Conservation (phyloP, 192 early-diverging fungal species). For the Coemansia sp. region DNA sequence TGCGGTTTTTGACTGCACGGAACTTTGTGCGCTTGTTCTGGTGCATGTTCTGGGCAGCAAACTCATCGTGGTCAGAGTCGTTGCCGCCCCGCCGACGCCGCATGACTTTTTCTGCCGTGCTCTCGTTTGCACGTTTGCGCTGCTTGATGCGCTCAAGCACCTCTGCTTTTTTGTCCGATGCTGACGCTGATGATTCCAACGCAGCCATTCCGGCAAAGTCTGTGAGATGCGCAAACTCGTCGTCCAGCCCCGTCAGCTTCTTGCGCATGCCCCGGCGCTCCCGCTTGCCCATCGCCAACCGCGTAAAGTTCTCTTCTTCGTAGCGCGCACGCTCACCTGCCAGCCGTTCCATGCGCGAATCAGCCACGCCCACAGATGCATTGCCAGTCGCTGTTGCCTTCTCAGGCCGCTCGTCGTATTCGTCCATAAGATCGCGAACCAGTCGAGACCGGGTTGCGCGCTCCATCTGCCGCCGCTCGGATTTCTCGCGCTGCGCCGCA, state of each 20-base stretch:
- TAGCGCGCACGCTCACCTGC: slow-evolving; percentile 67
- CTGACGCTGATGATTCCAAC: slow-evolving; percentile 22
- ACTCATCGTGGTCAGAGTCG: slow-evolving; percentile 27
- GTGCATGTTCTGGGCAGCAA: slow-evolving; percentile 10
- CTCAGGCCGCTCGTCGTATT: slow-evolving; percentile 87
- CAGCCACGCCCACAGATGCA: slow-evolving; percentile 59
- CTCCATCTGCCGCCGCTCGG: slow-evolving; percentile 63
- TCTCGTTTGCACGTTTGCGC: slow-evolving; percentile 36
- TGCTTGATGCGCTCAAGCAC: slow-evolving; percentile 42
- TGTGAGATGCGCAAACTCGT: slow-evolving; percentile 77
- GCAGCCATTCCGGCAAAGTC: slow-evolving; percentile 55
- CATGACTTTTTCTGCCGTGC: slow-evolving; percentile 38
- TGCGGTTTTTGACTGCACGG: slow-evolving; percentile 29
- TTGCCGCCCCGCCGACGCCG: slow-evolving; percentile 28
- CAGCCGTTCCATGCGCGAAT: slow-evolving; percentile 58
- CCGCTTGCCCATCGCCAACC: slow-evolving; percentile 69
- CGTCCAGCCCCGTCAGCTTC: slow-evolving; percentile 64
- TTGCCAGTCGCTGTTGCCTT: slow-evolving; percentile 71
- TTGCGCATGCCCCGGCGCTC: slow-evolving; percentile 68
- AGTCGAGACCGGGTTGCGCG: slow-evolving; percentile 78
- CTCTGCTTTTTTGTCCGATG: slow-evolving; percentile 21
- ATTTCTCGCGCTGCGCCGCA: slow-evolving; percentile 60
- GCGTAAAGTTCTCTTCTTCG: slow-evolving; percentile 89
- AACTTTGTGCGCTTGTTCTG: slow-evolving; percentile 33
- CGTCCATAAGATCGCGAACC: slow-evolving; percentile 76